Evolutionary conservation across 2,329 filamentous ascomycete species (phyloP), one percentile per base, ranked within the genome.

Genomic region (Aspergillus hortae): DNA sequence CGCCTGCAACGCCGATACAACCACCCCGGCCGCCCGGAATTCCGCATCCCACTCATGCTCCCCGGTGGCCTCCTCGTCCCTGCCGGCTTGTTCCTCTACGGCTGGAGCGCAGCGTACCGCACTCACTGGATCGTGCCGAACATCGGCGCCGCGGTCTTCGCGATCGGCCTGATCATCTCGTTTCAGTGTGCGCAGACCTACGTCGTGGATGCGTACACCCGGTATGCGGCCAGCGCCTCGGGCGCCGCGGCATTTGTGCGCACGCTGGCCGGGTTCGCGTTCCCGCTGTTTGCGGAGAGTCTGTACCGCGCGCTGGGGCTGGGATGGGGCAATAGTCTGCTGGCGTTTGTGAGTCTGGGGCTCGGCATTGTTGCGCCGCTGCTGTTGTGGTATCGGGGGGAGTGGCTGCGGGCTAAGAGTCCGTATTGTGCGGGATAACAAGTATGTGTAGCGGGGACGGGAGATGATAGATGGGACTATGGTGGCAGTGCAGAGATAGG

Each of bases 1-100:
- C 79, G 23, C 78, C 76, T 62, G 76, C 80, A 58, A 6, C 63
- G 62, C 17, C 17, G 49, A 33, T 46, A 49, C 77, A 78, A 79
- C 61, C 70, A 72, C 49, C 67, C 59, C 10, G 71, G 70, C 4
- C 54, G 53, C 6, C 85, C 86, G 0, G 85, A 89, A 57, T 83
- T 80, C 59, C 80, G 85, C 12, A 70, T 86, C 0, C 84, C 84
- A 0, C 69, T 85, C 2, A 79, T 84, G 67, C 61, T 83, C 9
- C 70, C 77, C 0, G 80, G 78, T 0, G 77, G 77, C 0, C 43
- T 84, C 0, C 52, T 85, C 1, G 70, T 80, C 0, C 80, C 81
- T 0, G 54, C 74, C 1, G 79, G 80, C 0, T 65, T 85, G 2
- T 80, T 83, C 55, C 74, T 78, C 61, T 85, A 84, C 55, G 81